Conservation (phyloP, 805 yeast species). For the Isabelozyma rhagii region DNA sequence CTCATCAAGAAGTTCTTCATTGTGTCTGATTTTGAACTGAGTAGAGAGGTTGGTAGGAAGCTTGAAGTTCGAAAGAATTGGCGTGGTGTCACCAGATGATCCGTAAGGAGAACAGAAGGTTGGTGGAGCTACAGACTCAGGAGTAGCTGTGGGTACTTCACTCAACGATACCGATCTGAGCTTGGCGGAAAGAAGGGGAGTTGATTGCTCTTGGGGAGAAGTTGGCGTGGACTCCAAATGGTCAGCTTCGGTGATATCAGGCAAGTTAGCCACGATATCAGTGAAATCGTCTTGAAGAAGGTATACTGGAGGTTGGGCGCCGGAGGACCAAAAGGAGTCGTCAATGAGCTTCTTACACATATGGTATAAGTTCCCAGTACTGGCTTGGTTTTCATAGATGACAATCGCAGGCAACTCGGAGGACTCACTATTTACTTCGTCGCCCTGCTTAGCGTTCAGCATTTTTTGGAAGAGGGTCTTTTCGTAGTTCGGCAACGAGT, state of each 20-base stretch:
- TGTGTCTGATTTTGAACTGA: constrained; percentile 43
- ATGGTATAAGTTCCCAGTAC: constrained; percentile 40
- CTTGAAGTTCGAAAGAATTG: constrained; percentile 49
- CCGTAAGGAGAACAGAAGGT: background rate
- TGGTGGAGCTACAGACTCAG: background rate
- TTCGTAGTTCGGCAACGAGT: constrained; percentile 56
- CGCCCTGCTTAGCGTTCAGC: constrained; percentile 9
- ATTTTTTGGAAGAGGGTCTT: constrained; percentile 38
- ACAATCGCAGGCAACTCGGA: constrained; percentile 34
- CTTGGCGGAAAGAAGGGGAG: background rate
- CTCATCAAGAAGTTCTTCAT: constrained; percentile 44
- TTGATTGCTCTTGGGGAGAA: constrained; percentile 3
- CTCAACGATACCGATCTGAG: constrained; percentile 15
- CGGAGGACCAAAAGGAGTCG: constrained; percentile 4
- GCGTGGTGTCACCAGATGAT: constrained; percentile 16
- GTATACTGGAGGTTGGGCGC: constrained; percentile 30
- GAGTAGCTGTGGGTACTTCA: constrained; percentile 11
- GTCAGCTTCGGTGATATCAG: constrained; percentile 20
- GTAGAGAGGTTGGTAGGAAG: constrained; percentile 42
- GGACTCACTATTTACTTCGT: constrained; percentile 5
- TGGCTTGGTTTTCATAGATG: constrained; percentile 48
- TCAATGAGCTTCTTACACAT: constrained; percentile 47
- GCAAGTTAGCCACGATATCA: constrained; percentile 22
- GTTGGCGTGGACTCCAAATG: background rate
- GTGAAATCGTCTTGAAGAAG: constrained; percentile 43